Base-by-base conservation (phyloP, 2,329 filamentous ascomycete genomes). In the Bertia moriformis region DNA sequence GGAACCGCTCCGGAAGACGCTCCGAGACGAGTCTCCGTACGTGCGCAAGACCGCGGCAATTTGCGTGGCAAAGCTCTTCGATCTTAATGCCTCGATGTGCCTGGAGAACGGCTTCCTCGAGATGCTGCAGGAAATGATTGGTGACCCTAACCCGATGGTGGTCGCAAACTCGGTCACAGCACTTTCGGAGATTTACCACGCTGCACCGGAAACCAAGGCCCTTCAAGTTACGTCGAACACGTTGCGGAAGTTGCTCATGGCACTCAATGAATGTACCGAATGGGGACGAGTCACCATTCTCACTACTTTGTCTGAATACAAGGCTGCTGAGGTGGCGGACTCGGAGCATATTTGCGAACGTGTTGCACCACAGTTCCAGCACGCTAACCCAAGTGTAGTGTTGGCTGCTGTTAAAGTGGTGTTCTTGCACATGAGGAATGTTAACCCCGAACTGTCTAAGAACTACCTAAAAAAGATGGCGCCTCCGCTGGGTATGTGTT, bases 391-490 rank as follows among this genome's bases (percentile, higher is more conserved):
- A 2, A 93, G 89, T 55, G 91, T 98, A 14, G 91, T 98, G 15
- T 64, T 98, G 46, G 86, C 91, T n/a, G 91, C 91, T 15, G 88
- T 98, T 51, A 98, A 98, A 66, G 85, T 85, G 13, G 93, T 98
- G 29, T 98, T 98, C 55, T 75, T 93, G 44, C 91, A 98, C 58
- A 96, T 96, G 88, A 83, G 77, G 57, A 66, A 80, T 43, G 71
- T 95, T 50, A 84, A 77, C 48, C 67, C 76, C 1, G 86, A 95
- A 42, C 63, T 87, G 35, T 79, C 82, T 45, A 77, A 80, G 50
- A 85, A 83, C 45, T 96, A 96, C 56, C 67, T 93, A 38, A 94
- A 93, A 68, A 98, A 98, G 66, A 98, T 98, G 91, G 89, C 91
- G 1, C 91, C 91, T 45, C 91, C 91, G 5, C 63, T 96, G 46